These are phyloP conservation scores for Bipolaris zeicola DNA, from an alignment of 2,329 filamentous ascomycete species.

Conservation along the genomic window DNA sequence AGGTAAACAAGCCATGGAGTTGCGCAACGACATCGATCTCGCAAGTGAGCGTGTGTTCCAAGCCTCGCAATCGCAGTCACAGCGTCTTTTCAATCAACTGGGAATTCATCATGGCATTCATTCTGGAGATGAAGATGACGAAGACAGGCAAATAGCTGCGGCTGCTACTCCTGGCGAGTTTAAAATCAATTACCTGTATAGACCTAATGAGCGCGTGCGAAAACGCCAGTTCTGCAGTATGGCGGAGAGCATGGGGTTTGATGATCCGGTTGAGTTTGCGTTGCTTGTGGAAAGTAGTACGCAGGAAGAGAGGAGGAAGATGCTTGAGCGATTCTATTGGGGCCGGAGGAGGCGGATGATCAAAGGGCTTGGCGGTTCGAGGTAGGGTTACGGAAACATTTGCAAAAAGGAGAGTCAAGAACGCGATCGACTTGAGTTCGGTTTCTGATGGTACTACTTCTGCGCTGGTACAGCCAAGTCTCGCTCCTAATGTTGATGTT, in stretches of 20 bases:
- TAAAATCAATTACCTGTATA: conserved; percentile 64
- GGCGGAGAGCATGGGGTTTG: conserved; percentile 78
- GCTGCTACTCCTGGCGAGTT: conserved; percentile 39
- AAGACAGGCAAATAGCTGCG: conserved; percentile 19
- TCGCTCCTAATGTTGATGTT: neutral
- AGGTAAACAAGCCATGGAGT: conserved; percentile 73
- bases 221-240: conserved; percentile 89
- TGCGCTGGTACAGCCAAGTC: neutral
- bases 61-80: conserved; percentile 49
- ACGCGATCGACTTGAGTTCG: no score
- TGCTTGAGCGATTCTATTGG: conserved; percentile 80
- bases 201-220: conserved; percentile 75
- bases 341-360: conserved; percentile 61
- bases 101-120: conserved; percentile 28
- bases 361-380: conserved; percentile 1
- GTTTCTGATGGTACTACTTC: neutral
- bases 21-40: conserved; percentile 57
- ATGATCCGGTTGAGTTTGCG: conserved; percentile 80
- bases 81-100: conserved; percentile 5
- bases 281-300: conserved; percentile 90
- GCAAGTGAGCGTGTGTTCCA: conserved; percentile 65
- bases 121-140: conserved; percentile 25
- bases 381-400: neutral
- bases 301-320: conserved; percentile 77
- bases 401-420: neutral